phyloP scores from a whole-genome alignment of 148 eudicot species.

The Cornus florida region DNA sequence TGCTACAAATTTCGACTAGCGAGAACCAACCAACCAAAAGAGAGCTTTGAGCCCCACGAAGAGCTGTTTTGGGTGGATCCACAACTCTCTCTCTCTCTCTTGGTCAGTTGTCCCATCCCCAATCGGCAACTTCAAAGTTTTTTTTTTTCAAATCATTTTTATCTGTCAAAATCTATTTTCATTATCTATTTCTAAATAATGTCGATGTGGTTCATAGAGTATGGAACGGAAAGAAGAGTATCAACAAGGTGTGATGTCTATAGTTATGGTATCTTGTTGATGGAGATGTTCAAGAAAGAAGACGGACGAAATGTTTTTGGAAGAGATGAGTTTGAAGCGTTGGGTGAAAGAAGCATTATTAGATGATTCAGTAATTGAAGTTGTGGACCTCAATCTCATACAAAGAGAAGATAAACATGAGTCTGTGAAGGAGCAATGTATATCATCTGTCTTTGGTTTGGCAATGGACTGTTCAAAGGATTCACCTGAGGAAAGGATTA shows the following conservation, averaged over 20 bases:
- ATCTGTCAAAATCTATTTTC: neutral
- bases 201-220: slow-evolving; percentile 9
- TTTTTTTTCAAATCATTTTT: no score
- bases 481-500: slow-evolving; percentile 3
- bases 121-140: no score
- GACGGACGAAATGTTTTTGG: slow-evolving; percentile 18
- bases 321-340: slow-evolving; percentile 14
- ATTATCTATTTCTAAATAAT: neutral
- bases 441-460: slow-evolving; percentile 13
- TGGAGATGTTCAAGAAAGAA: slow-evolving; percentile 25
- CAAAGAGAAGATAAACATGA: neutral
- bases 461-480: slow-evolving; percentile 20
- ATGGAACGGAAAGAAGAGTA: slow-evolving; percentile 24
- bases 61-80: no score
- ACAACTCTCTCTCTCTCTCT: no score
- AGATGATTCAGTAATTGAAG: neutral
- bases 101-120: no score
- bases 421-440: slow-evolving; percentile 9
- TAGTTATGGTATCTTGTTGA: slow-evolving; percentile 24
- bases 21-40: no score
- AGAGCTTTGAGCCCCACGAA: no score
- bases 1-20: no score
- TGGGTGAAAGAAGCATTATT: slow-evolving; percentile 15
- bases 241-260: slow-evolving; percentile 21
- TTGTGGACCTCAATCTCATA: slow-evolving; percentile 13